Conservation (phyloP, 2,329 filamentous ascomycete genomes). For the Penicillium sp. region DNA sequence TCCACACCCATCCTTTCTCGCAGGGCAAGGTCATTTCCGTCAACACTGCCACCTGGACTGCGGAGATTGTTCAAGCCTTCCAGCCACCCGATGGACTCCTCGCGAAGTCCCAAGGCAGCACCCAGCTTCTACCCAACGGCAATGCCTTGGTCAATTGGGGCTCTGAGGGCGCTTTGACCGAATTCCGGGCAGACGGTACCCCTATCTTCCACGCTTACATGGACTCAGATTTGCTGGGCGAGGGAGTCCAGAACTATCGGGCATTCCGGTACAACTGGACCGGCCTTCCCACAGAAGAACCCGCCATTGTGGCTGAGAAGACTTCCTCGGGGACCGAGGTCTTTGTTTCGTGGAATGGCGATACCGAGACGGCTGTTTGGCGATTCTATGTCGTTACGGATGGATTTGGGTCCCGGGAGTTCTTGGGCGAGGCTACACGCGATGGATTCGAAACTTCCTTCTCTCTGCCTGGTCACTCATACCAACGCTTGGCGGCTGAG, state of each 20-base stretch:
- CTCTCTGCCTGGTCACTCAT: constrained; percentile 19
- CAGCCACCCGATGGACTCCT: constrained; percentile 51
- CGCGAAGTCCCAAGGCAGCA: constrained; percentile 54
- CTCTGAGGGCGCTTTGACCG: constrained; percentile 46
- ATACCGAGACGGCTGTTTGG: constrained; percentile 51
- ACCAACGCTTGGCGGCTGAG: constrained; percentile 45
- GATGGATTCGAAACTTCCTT: constrained; percentile 35
- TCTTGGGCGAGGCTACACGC: constrained; percentile 29
- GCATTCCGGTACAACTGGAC: constrained; percentile 44
- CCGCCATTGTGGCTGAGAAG: constrained; percentile 40
- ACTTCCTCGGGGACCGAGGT: constrained; percentile 35
- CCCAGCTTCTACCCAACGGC: constrained; percentile 55
- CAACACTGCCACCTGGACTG: constrained; percentile 46
- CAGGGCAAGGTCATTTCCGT: constrained; percentile 49
- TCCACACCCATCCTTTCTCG: constrained; percentile 35
- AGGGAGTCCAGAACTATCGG: constrained; percentile 42
- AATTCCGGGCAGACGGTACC: constrained; percentile 34
- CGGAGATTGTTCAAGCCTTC: constrained; percentile 49
- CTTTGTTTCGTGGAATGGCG: constrained; percentile 60
- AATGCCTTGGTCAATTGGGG: constrained; percentile 61
- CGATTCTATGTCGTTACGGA: constrained; percentile 48
- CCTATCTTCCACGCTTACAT: constrained; percentile 43
- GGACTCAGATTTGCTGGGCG: constrained; percentile 45
- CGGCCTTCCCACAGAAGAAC: constrained; percentile 37
- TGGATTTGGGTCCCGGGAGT: constrained; percentile 26